These are phyloP conservation scores for Lycium ferocissimum DNA, from an alignment of 257 asterid genomes.

Conservation along the genomic window DNA sequence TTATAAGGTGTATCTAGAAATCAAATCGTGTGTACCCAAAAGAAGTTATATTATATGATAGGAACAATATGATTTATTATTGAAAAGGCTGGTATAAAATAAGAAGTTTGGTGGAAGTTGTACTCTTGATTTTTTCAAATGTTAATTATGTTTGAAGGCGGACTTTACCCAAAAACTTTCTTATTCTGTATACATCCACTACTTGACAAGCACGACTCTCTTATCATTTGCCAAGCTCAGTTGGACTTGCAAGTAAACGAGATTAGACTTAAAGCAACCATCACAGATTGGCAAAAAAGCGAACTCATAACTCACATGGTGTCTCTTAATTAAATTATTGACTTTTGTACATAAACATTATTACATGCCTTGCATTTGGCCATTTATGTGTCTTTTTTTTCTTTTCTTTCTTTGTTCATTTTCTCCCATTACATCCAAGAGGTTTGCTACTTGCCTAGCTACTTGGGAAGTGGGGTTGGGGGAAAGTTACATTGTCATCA, in stretches of 20 bases:
- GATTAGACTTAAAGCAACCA: no score
- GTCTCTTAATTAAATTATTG: neutral
- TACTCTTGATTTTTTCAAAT: neutral
- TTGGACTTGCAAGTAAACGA: neutral
- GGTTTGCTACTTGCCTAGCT: neutral
- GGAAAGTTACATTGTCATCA: neutral
- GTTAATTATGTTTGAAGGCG: neutral
- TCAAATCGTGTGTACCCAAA: neutral
- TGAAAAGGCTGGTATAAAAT: neutral
- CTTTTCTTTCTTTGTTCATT: neutral
- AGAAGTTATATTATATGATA: neutral
- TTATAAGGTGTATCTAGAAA: neutral
- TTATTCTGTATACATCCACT: neutral
- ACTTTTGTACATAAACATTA: neutral
- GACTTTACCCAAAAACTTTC: neutral
- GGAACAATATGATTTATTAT: neutral
- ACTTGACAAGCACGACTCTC: neutral
- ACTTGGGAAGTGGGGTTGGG: neutral
- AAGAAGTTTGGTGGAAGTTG: neutral
- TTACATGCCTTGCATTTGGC: constrained; percentile 20
- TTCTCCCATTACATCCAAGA: neutral
- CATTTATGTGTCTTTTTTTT: neutral
- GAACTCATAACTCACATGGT: neutral
- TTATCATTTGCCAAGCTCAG: neutral
- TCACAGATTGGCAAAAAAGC: no score